Evolutionary conservation across 768 basidiomycete species (phyloP), one percentile per base, ranked within the genome.

Genomic region (Lactarius deliciosus): DNA sequence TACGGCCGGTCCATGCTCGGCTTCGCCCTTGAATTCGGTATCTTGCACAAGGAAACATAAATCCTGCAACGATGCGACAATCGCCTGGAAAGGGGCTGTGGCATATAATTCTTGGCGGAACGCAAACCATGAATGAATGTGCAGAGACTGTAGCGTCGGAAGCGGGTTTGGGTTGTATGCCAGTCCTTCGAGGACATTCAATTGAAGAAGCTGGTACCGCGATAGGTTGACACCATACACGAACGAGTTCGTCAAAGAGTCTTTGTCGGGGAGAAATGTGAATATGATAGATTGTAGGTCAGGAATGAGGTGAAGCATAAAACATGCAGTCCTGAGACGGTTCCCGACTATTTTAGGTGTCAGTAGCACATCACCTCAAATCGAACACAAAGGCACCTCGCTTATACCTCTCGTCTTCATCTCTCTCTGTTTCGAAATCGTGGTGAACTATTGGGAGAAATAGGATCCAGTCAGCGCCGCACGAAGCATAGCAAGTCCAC

Each of bases 101-200:
- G 22, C 10, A 40, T 60, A 45, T 9, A 60, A 9, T 8, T 38
- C 36, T 4, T 45, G 1, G 11, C 10, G 7, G 10, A 16, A 16
- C 5, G 41, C 40, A 8, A 45, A 40, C 59, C 41, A 60, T 0
- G 18, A 20, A 18, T 30, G 1, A 25, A 60, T 60, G 8, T 38
- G 28, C 2, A 60, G 41, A 8, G 59, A 40, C 16, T 60, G 40
- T 2, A 60, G 41, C 6, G 41, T 25, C 8, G 59, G 59, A 28
- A 60, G 59, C 3, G 28, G 41, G 41, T 43, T 30, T 16, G 59
- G 59, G 41, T 60, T 60, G 16, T 32, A 22, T 10, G 59, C 59
- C 5, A 45, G 22, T 28, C 22, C 41, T 41, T 25, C 10, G 18
- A 60, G 16, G 41, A 60, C 10, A 40, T 45, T 5, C 40, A 25